Conservation (phyloP, 1,284 basidiomycete genomes). For the Sphagnurus paluster region DNA sequence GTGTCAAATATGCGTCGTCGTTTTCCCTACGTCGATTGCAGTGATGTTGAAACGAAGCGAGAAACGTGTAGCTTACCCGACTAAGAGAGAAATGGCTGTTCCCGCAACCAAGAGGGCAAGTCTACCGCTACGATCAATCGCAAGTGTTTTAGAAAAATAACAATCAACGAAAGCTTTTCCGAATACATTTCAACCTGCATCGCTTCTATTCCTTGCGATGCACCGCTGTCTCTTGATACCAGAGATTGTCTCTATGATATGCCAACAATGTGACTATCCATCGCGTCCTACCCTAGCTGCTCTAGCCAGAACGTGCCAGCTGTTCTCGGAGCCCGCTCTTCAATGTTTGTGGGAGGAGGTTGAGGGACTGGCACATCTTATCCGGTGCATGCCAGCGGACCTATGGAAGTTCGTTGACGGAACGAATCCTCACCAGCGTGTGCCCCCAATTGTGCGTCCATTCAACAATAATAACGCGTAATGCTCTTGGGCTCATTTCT, state of each 20-base stretch:
- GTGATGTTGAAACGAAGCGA: too few relatives aligned
- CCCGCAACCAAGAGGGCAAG: too few relatives aligned
- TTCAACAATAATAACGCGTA: neutral
- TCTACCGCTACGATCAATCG: too few relatives aligned
- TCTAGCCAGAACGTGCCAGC: constrained; percentile 1
- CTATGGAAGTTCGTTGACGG: constrained; percentile 2
- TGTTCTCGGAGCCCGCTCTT: neutral
- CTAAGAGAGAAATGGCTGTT: too few relatives aligned
- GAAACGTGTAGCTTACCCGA: too few relatives aligned
- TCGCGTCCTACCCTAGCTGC: neutral
- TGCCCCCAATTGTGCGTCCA: neutral
- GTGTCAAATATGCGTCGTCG: too few relatives aligned
- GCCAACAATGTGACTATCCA: neutral
- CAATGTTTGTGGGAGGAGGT: neutral
- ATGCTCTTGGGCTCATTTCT: neutral
- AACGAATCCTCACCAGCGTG: neutral
- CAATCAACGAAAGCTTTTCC: too few relatives aligned
- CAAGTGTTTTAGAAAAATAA: too few relatives aligned
- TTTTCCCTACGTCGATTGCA: too few relatives aligned
- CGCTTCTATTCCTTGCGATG: too few relatives aligned
- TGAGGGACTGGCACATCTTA: neutral
- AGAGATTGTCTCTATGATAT: neutral
- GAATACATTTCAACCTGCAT: too few relatives aligned
- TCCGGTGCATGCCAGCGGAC: constrained; percentile 9
- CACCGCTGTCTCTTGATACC: neutral